Conservation (phyloP, 805 yeast genomes). For the Candida corydali region DNA sequence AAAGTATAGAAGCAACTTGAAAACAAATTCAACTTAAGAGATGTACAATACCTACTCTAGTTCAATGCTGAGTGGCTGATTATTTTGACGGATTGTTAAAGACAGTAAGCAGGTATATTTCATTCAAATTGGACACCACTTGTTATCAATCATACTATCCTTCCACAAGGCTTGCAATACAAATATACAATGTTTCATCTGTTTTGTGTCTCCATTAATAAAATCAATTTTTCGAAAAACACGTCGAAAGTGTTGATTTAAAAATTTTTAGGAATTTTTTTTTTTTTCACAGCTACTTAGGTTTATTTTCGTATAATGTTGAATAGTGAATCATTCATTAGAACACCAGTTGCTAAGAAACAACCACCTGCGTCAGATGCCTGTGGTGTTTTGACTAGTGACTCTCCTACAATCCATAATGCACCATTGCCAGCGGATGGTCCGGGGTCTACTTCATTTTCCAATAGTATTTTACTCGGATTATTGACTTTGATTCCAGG, state of each 20-base stretch:
- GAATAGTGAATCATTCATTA: constrained; percentile 47
- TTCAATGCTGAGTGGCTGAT: no score
- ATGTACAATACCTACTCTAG: no score
- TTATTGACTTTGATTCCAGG: constrained; percentile 56
- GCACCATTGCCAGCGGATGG: constrained; percentile 92
- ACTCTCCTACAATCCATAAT: constrained; percentile 70
- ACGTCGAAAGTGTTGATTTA: constrained; percentile 2
- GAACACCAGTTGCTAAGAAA: constrained; percentile 38
- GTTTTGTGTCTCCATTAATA: no score
- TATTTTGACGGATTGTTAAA: neutral
- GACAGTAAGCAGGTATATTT: no score
- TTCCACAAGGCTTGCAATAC: no score
- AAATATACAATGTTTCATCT: no score
- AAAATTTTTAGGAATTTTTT: neutral
- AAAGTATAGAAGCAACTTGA: no score
- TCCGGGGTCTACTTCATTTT: constrained; percentile 75
- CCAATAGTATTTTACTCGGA: constrained; percentile 51
- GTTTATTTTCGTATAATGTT: no score
- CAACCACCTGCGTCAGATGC: constrained; percentile 27
- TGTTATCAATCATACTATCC: no score
- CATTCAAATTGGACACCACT: no score
- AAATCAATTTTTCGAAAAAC: constrained; percentile 3
- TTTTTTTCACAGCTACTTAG: neutral
- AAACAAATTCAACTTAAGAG: no score
- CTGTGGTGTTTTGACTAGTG: constrained; percentile 36